phyloP scores from a whole-genome alignment of 2,329 filamentous ascomycete genomes.

The Lachnellula occidentalis region DNA sequence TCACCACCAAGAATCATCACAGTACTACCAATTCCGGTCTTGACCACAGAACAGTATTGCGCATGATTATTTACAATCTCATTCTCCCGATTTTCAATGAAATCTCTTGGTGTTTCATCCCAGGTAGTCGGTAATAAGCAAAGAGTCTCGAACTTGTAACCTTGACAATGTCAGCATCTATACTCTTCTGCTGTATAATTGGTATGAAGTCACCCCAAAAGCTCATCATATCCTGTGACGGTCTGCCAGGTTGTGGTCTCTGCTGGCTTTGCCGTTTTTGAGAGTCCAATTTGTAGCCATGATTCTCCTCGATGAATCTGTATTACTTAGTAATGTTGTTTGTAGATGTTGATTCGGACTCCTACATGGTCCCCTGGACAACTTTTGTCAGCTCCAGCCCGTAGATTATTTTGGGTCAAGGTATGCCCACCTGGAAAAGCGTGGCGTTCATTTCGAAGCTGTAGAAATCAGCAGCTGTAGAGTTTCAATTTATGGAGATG shows the following conservation, averaged over 20 bases:
- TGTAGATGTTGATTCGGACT: slow-evolving; percentile 13
- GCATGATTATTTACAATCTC: slow-evolving; percentile 79
- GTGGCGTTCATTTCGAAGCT: slow-evolving; percentile 98
- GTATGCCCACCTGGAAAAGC: slow-evolving; percentile 65
- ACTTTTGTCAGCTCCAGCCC: slow-evolving; percentile 18
- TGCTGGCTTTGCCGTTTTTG: slow-evolving; percentile 51
- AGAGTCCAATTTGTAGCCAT: slow-evolving; percentile 62
- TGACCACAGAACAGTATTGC: slow-evolving; percentile 93
- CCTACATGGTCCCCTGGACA: slow-evolving; percentile 50
- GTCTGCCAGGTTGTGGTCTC: slow-evolving; percentile 44
- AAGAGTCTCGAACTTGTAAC: slow-evolving; percentile 94
- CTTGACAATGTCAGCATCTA: slow-evolving; percentile 38
- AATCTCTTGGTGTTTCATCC: slow-evolving; percentile 64
- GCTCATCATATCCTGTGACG: slow-evolving; percentile 75
- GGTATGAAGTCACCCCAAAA: slow-evolving; percentile 68
- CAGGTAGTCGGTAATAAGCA: slow-evolving; percentile 71
- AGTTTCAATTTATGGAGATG: neutral
- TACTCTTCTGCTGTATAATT: neutral
- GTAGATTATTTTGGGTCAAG: neutral
- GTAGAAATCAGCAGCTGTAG: slow-evolving; percentile 10
- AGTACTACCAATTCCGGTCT: slow-evolving; percentile 74
- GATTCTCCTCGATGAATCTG: slow-evolving; percentile 91
- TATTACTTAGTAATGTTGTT: slow-evolving; percentile 21
- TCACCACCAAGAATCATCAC: slow-evolving; percentile 82
- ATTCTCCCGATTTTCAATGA: slow-evolving; percentile 70